Conservation (phyloP, 1,139 yeast species). For the Zygoascus sp. region DNA sequence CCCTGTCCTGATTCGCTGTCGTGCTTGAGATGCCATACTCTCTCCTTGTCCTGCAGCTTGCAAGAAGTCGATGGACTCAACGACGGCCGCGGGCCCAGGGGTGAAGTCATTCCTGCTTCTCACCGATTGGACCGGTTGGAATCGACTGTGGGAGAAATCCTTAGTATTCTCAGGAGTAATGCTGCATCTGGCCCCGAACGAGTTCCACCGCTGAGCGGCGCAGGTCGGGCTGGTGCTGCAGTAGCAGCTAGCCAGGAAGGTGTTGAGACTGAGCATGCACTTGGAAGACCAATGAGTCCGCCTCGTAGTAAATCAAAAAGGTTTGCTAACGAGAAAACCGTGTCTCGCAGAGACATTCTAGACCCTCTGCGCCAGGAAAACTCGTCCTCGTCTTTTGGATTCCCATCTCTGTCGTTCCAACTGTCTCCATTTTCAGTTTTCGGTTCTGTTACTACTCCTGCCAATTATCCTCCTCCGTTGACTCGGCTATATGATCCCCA, state of each 20-base stretch:
- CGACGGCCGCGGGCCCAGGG: conserved; percentile 18
- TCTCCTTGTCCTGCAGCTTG: conserved; percentile 51
- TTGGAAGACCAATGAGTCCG: neutral
- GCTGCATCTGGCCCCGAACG: neutral
- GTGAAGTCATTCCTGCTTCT: conserved; percentile 15
- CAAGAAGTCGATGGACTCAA: neutral
- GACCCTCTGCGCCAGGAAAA: neutral
- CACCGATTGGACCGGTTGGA: conserved; percentile 23
- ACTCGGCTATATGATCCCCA: conserved; percentile 40
- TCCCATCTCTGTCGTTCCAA: conserved; percentile 41
- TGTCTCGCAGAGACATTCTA: neutral
- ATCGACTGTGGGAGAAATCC: conserved; percentile 27
- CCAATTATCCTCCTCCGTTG: conserved; percentile 44
- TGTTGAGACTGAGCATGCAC: neutral
- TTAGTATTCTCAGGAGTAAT: conserved; percentile 14
- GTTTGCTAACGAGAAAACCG: neutral
- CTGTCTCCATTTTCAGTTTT: conserved; percentile 51
- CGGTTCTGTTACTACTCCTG: conserved; percentile 35
- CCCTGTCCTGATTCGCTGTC: conserved; percentile 44
- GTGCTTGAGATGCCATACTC: conserved; percentile 54
- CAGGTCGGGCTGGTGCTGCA: neutral
- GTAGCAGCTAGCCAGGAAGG: neutral
- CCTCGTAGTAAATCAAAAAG: neutral
- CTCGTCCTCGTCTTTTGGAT: conserved; percentile 35
- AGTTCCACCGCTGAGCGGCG: neutral